Evolutionary conservation across 352 stramenopile species (phyloP), one percentile per base, ranked within the genome.

Genomic region (Pythium biforme): DNA sequence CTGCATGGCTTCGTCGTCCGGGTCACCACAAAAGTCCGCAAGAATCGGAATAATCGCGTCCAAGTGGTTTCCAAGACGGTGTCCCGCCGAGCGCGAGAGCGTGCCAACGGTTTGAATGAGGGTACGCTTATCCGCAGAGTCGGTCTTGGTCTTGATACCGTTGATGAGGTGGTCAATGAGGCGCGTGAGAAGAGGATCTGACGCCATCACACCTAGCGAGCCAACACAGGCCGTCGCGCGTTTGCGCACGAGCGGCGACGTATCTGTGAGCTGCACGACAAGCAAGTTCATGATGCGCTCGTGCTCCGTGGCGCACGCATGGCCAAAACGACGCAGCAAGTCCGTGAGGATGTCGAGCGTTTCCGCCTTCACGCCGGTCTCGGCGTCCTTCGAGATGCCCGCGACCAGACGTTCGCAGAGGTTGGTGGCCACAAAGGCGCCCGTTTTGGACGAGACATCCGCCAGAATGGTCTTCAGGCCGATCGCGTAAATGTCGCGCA

Each of bases 401-500:
- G 70, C 63, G 2, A 97, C 63, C 25, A 97, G 71, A 15, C 84
- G 79, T 31, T 82, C 74, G 58, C 79, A 90, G 11, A 96, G 62
- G 17, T 72, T 72, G 7, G 79, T 83, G 4, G 88, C 87, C 25
- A 99, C 88, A 7, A 79, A 71, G 27, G 92, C 80, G 17, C 96
- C 97, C 45, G 96, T 98, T 14, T 73, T 68, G 15, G 89, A 73
- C n/a, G 96, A 97, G 37, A 99, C 94, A 29, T 98, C 92, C 2
- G 88, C 79, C 19, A 98, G 83, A 72, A 98, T 91, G 10, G 96
- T 99, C 77, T 99, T 98, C 10, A 99, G 79, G 20, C 97, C 97
- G 75, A 99, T 99, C 10, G 96, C 93, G 73, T 99, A 99, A 29
- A 99, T 98, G 77, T 99, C 97, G 31, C 97, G 84, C 19, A 99